Base-by-base conservation (phyloP, 176 grass and related monocot genomes). In the Elaeis guineensis region DNA sequence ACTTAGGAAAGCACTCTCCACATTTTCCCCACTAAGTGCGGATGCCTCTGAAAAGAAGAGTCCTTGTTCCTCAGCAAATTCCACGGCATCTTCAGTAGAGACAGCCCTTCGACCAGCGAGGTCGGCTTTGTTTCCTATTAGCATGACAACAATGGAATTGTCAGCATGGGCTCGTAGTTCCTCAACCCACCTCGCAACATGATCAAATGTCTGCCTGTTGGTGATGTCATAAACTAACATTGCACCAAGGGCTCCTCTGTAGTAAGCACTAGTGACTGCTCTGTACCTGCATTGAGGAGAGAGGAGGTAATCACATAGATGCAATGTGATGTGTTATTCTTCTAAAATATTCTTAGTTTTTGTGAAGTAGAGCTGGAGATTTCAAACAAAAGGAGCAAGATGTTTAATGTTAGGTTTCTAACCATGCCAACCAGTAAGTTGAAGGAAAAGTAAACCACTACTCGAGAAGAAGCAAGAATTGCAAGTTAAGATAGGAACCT, bases 191-290 rank as follows among this genome's bases (percentile, higher is more conserved):
- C 90, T 78, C 17, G 80, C 77, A 52, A 75, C 59, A 59, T 86
- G 80, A 4, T 69, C 61, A 61, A 90, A 95, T 17, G 67, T 74
- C 65, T 16, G 58, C 18, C 77, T 67, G 25, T 60, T 64, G 29
- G 90, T 84, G 59, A 95, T 57, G 83, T 95, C 90, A 63, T 95
- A 95, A n/a, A 90, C 90, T 15, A 95, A 74, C 86, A 81, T 87
- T 11, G 90, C 90, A 1, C 86, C 82, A 0, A 95, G 79, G 1
- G 90, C 90, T 51, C 90, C 90, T 2, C 86, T 79, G 77, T 95
- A 90, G 69, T 95, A 95, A 17, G 90, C 86, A 66, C 80, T 79
- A n/a, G 90, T 95, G 21, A 95, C 83, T 21, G 90, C 90, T 52
- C 90, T 57, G 67, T 95, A 83, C 68, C 79, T 87, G 79, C 62